Evolutionary conservation across 2,329 filamentous ascomycete genomes (phyloP).

Genomic region (Aspergillus spinulosporus): DNA sequence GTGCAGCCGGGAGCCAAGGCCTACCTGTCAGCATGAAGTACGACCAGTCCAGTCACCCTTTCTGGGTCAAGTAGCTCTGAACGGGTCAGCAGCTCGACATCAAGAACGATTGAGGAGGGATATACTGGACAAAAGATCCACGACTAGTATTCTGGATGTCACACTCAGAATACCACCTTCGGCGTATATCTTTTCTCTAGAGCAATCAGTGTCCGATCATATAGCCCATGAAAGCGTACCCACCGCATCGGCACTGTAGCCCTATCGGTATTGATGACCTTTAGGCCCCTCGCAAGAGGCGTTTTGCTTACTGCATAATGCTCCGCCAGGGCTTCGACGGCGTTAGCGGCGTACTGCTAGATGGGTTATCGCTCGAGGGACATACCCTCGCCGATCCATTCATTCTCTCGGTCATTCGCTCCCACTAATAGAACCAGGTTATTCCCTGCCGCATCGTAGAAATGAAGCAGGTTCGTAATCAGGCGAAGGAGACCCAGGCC

Average conservation of each 20-base stretch:
- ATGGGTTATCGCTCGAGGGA: neutral
- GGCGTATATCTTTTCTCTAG: constrained; percentile 84
- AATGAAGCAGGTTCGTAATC: constrained; percentile 93
- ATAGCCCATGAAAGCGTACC: constrained; percentile 10
- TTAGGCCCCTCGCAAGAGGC: constrained; percentile 78
- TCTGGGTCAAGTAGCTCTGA: constrained; percentile 70
- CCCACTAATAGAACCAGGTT: constrained; percentile 88
- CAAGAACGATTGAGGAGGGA: neutral
- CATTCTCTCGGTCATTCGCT: constrained; percentile 89
- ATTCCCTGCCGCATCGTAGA: constrained; percentile 93
- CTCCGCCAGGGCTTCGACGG: constrained; percentile 70
- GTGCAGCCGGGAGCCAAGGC: neutral
- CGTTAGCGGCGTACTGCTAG: constrained; percentile 15
- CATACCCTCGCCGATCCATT: constrained; percentile 82
- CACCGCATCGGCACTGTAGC: constrained; percentile 75
- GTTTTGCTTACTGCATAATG: constrained; percentile 88
- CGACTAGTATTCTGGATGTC: constrained; percentile 90
- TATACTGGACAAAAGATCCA: constrained; percentile 78
- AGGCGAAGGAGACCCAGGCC: constrained; percentile 90
- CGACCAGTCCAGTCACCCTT: constrained; percentile 80
- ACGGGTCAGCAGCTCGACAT: constrained; percentile 13
- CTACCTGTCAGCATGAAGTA: constrained; percentile 78
- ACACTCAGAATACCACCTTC: constrained; percentile 91
- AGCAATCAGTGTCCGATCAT: constrained; percentile 22
- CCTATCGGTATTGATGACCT: constrained; percentile 89